Base-by-base conservation (phyloP, 768 basidiomycete species). In the Daedalea quercina region DNA sequence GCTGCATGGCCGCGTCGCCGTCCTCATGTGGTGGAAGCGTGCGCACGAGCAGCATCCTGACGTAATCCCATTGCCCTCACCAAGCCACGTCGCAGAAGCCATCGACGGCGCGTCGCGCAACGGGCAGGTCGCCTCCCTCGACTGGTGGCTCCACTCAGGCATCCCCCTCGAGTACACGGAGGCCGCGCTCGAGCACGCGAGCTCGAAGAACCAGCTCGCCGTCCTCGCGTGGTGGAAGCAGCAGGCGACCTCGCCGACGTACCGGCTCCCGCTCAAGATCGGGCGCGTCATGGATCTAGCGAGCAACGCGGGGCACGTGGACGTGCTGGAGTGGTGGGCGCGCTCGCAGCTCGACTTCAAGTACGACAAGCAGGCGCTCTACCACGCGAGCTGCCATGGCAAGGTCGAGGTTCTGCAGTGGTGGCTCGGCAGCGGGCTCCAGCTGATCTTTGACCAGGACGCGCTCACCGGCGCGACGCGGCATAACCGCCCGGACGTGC, bases 281-380 rank as follows among this genome's bases (percentile, higher is more conserved):
- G 90, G 90, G 2, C 82, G 87, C 35, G 86, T 84, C 20, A 87
- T 93, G 80, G 90, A 93, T 63, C 82, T 83, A 76, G 90, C 91
- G 12, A 85, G 84, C 62, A 85, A 79, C 17, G 84, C 87, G 7
- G 88, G 88, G 1, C 78, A 88, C 59, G 82, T 88, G 35, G 74
- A 79, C 19, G 84, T 81, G 2, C 78, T 93, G 34, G 87, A 87
- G 65, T 93, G 90, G 90, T 93, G 90, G 90, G 81, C 84, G 2
- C 75, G 79, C 2, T 88, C 87, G 1, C 81, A 84, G 54, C 74
- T 90, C 35, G 88, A 90, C 43, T 79, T 80, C 56, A 87, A 87
- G 61, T 89, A 90, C 67, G 88, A 91, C 62, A 77, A 79, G 41
- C 78, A 83, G 57, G 87, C 87, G 25, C 70, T 92, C 57, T 81